phyloP scores from a whole-genome alignment of 768 basidiomycete genomes.

The Serendipita sp. region DNA sequence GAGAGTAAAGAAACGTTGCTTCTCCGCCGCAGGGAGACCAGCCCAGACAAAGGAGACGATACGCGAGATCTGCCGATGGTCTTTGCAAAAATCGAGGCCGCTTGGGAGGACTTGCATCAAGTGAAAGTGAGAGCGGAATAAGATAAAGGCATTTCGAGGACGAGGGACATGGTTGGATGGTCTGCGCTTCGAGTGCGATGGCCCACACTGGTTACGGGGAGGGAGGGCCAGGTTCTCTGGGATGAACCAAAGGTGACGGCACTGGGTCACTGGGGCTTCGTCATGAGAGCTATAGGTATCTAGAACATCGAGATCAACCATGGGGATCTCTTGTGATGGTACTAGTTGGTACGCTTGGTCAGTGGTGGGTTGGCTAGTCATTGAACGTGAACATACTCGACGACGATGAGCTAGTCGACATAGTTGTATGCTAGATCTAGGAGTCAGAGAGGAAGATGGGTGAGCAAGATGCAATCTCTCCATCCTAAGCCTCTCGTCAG shows the following conservation, averaged over 20 bases:
- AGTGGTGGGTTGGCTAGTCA: too few species aligned
- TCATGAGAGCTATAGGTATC: too few species aligned
- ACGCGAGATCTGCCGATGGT: neutral
- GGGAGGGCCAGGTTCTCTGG: neutral
- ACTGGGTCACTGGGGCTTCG: too few species aligned
- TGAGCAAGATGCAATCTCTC: too few species aligned
- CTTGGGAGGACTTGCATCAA: neutral
- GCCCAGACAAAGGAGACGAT: neutral
- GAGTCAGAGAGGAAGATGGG: too few species aligned
- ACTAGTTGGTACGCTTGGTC: too few species aligned
- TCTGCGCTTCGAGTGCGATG: neutral
- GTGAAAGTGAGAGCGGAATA: constrained; percentile 32
- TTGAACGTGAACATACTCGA: too few species aligned
- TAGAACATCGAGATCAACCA: too few species aligned
- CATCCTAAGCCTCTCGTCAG: too few species aligned
- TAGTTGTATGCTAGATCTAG: too few species aligned
- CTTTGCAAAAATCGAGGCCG: neutral
- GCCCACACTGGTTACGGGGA: neutral
- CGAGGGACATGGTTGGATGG: constrained; percentile 30
- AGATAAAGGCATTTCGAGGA: constrained; percentile 20
- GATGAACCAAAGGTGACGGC: neutral
- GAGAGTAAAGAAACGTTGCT: neutral
- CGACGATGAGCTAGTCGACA: too few species aligned
- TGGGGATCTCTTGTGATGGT: too few species aligned
- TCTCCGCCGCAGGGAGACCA: neutral